Conservation (phyloP, 2,329 filamentous ascomycete species). For the Emergomyces pasteurianus region DNA sequence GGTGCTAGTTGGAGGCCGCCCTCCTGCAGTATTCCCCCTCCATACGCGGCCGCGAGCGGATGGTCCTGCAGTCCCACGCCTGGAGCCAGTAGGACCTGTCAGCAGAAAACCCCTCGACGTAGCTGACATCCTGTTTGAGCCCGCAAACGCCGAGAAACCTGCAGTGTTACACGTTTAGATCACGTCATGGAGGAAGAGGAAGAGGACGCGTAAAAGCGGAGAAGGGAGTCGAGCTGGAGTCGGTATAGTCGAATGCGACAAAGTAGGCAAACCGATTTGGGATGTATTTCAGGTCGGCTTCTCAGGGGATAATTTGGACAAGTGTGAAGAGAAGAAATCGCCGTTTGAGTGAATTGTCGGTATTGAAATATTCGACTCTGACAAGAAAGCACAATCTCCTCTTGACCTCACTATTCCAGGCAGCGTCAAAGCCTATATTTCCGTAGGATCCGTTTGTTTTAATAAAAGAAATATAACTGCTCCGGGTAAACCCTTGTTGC, state of each 20-base stretch:
- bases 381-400: background rate
- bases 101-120: background rate
- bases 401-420: background rate
- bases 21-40: background rate
- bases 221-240: background rate
- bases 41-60: slow-evolving; percentile 1
- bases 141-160: background rate
- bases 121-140: background rate
- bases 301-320: background rate
- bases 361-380: background rate
- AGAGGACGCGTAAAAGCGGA: background rate
- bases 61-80: slow-evolving; percentile 4
- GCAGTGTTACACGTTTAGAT: slow-evolving; percentile 2
- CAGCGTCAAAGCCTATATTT: background rate
- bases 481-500: background rate
- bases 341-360: background rate
- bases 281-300: background rate
- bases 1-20: background rate
- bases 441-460: background rate
- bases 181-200: background rate
- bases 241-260: background rate
- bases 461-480: background rate
- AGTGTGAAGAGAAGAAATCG: background rate
- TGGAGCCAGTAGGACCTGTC: background rate
- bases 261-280: background rate